Evolutionary conservation across 306 rosid genomes (phyloP).

Genomic region (Vigna nakashimae): DNA sequence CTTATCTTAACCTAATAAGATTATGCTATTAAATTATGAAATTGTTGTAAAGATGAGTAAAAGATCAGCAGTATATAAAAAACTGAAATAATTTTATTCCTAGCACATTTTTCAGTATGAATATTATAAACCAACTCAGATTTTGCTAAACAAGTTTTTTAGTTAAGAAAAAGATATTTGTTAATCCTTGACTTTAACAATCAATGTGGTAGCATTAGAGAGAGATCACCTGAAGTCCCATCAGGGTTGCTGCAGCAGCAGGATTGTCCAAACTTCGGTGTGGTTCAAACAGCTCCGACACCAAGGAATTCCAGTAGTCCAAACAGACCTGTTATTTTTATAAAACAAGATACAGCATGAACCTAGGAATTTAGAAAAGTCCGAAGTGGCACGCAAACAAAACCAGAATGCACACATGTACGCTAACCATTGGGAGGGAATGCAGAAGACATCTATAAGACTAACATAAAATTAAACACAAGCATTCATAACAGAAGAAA

Average conservation of each 20-base stretch:
- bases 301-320: constrained; percentile 97
- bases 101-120: background rate
- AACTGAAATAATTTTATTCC: constrained; percentile 6
- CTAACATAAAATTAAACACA: background rate
- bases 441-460: background rate
- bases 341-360: constrained; percentile 11
- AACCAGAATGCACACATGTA: constrained; percentile 16
- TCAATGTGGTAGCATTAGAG: constrained; percentile 44
- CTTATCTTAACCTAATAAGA: background rate
- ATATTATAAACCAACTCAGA: background rate
- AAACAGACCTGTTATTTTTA: constrained; percentile 77
- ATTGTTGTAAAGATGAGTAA: no score
- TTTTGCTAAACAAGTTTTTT: background rate
- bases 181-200: constrained; percentile 15
- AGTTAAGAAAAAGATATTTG: background rate
- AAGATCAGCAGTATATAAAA: background rate
- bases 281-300: constrained; percentile 69
- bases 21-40: background rate
- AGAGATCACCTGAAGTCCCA: constrained; percentile 69
- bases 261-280: constrained; percentile 53
- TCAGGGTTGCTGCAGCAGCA: constrained; percentile 52
- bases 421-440: background rate
- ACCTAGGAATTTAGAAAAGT: constrained; percentile 12
- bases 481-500: background rate
- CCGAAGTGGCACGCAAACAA: background rate